Evolutionary conservation across 2,329 filamentous ascomycete genomes (phyloP), one percentile per base, ranked within the genome.

Genomic region (Cladobotryum mycophilum): DNA sequence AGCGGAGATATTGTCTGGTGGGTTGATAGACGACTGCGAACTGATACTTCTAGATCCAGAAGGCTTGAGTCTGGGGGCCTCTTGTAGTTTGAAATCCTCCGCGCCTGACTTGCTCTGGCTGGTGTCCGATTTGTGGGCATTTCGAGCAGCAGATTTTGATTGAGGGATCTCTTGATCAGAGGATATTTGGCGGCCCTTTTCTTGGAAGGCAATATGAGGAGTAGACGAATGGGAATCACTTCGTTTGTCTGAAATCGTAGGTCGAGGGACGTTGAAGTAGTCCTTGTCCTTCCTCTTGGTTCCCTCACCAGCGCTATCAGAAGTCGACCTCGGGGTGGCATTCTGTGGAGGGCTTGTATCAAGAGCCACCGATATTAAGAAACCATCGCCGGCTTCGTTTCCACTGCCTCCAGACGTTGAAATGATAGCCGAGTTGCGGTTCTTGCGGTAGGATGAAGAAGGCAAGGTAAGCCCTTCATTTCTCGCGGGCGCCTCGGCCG

Each of bases 191-290:
- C 87, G 80, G 2, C 82, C 81, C 67, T 91, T 93, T 61, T 95
- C 89, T 65, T 95, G 89, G 64, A 90, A 95, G 18, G 89, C 87
- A 60, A 95, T 95, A 62, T 96, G 90, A n/a, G 90, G 89, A 14
- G 88, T 90, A 2, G 83, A 79, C 53, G 72, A 66, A 49, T 74
- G 71, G 1, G 76, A 78, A 41, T 78, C 77, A 14, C 61, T 62
- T 44, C 73, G 75, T 58, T 69, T 76, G 47, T 80, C 74, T 3
- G 67, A 56, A 14, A 69, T 57, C 2, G 66, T 58, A n/a, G 68
- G 48, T 62, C 62, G 74, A 77, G 34, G 70, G 55, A 69, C 60
- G 46, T 66, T 71, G 61, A 85, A 85, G 57, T 85, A 85, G 56
- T 87, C 84, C 55, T 74, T 79, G 20, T 81, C 75, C 55, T 73